These are phyloP conservation scores for Lagenaria siceraria DNA, from an alignment of 306 rosid species.

Conservation along the genomic window DNA sequence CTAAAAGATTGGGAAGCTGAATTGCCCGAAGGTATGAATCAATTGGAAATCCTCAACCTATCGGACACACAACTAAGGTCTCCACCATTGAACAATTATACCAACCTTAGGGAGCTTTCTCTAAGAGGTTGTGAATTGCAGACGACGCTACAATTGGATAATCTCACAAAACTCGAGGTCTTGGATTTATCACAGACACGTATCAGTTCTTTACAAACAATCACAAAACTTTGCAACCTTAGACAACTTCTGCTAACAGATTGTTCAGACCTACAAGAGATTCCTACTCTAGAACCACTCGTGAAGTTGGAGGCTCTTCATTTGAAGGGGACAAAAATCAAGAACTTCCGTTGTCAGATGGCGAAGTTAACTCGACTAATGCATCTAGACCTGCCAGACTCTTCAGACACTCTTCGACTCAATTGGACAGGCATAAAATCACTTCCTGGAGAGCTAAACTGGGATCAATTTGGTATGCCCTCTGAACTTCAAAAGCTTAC, in stretches of 20 bases:
- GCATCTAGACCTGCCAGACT: conserved; percentile 16
- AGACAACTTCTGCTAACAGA: conserved; percentile 13
- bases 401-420: not conserved
- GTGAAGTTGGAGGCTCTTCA: conserved; percentile 17
- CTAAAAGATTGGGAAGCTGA: not conserved
- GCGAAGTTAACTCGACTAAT: not conserved
- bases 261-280: conserved; percentile 1
- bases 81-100: not conserved
- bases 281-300: not conserved
- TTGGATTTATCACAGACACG: conserved; percentile 18
- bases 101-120: conserved; percentile 17
- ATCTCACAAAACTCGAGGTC: conserved; percentile 8
- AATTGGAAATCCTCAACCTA: conserved; percentile 16
- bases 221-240: conserved; percentile 3
- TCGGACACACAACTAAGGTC: conserved; percentile 9
- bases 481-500: not conserved
- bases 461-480: not conserved
- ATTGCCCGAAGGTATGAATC: conserved; percentile 4
- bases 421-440: conserved; percentile 7
- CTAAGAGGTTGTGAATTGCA: not conserved
- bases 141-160: not conserved
- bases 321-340: conserved; percentile 11
- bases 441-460: conserved; percentile 15
- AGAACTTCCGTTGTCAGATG: conserved; percentile 12
- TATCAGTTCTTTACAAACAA: conserved; percentile 10